Base-by-base conservation (phyloP, 768 basidiomycete genomes). In the Pilatotrama ljubarskyi region DNA sequence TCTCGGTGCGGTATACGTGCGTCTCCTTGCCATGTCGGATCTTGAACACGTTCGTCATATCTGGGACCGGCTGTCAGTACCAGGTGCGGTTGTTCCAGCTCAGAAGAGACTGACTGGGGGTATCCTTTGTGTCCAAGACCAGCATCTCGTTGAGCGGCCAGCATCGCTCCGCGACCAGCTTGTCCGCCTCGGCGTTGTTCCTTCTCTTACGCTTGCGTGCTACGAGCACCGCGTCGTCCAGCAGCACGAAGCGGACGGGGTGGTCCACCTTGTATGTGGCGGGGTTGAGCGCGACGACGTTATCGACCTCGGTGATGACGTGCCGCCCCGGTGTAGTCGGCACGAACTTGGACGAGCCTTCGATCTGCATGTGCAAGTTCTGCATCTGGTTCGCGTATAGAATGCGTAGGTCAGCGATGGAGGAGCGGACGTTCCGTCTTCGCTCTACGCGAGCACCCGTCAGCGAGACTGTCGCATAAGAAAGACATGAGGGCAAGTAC, bases 381-480 rank as follows among this genome's bases (percentile, higher is more conserved):
- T 95, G 93, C 82, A 98, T 91, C 77, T 98, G 97, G 54, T 91
- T 91, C 63, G 91, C 93, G 70, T 98, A 98, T 59, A 98, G 83
- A 56, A 94, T 86, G 49, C 93, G 90, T 32, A 98, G 85, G 74
- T 99, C 95, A 29, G 93, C 92, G n/a, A 98, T 82, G 13, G 96
- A 98, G 26, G 95, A 97, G 35, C 96, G 92, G 15, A 82, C 80
- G 0, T 84, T 83, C 20, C 84, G 79, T 1, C 86, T 74, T 5
- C 84, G 80, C 53, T 85, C 84, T 77, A 59, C 2, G 22, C 26
- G 26, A 44, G 47, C 14, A 36, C 14, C 40, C 18, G 32, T 26
- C 17, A 62, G 20, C 5, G 7, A 5, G 76, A 77, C 69, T 77
- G 80, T 20, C 9, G 35, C 3, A 1, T 14, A 38, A 1, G 9